These are phyloP conservation scores for Paraleonurus japonicus DNA, from an alignment of 257 asterid species.

Conservation along the genomic window DNA sequence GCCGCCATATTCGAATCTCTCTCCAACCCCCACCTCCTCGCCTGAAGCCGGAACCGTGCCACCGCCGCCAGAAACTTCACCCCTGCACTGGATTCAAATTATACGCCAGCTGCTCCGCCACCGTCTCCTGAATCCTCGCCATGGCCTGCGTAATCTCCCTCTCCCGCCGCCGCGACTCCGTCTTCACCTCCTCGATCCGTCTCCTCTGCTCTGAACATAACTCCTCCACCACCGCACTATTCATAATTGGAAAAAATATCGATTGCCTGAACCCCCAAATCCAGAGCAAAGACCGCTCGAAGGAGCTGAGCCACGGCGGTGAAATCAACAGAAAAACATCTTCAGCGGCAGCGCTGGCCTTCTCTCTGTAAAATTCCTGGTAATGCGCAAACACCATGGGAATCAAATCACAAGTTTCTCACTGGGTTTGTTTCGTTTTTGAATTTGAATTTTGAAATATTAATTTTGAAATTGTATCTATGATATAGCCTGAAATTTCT, in stretches of 20 bases:
- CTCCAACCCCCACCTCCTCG: conserved; percentile 39
- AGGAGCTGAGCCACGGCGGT: conserved; percentile 52
- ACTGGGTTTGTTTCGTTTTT: no score
- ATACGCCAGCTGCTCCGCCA: conserved; percentile 49
- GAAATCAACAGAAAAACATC: conserved; percentile 42
- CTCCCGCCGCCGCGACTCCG: conserved; percentile 36
- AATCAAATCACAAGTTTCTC: no score
- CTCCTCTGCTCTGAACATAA: conserved; percentile 30
- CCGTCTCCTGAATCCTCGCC: conserved; percentile 57
- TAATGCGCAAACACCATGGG: conserved; percentile 43
- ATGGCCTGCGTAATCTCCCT: conserved; percentile 33
- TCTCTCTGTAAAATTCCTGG: conserved; percentile 42
- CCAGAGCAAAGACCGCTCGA: conserved; percentile 55
- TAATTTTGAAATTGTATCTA: no score
- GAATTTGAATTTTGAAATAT: no score
- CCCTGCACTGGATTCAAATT: conserved; percentile 37
- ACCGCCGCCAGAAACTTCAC: conserved; percentile 45
- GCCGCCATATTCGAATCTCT: conserved; percentile 18
- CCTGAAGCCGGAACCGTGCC: conserved; percentile 31
- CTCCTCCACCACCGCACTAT: conserved; percentile 25
- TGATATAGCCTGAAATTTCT: no score
- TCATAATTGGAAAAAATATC: conserved; percentile 28
- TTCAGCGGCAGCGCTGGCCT: conserved; percentile 38
- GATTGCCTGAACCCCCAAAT: conserved; percentile 52
- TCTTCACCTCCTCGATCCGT: conserved; percentile 30